phyloP scores from a whole-genome alignment of 306 rosid species.

The Begonia loranthoides region DNA sequence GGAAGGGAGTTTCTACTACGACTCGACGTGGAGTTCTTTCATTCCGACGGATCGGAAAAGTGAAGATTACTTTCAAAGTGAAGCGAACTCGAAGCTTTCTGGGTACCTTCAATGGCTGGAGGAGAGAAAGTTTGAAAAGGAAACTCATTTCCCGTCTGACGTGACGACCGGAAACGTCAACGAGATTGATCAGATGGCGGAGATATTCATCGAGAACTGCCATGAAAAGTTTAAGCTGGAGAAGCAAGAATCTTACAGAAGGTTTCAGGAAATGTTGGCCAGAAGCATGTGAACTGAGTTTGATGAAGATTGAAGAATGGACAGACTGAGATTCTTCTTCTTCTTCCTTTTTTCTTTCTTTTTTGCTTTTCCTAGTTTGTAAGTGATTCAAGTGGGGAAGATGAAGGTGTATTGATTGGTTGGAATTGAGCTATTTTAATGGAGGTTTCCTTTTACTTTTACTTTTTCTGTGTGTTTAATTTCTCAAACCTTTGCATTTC shows the following conservation, averaged over 20 bases:
- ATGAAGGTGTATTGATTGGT: too few relatives aligned
- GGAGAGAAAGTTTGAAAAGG: constrained; percentile 17
- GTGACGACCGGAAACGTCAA: constrained; percentile 4
- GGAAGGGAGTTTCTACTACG: constrained; percentile 35
- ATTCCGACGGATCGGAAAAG: constrained; percentile 9
- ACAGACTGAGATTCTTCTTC: too few relatives aligned
- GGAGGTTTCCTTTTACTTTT: too few relatives aligned
- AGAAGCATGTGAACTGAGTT: constrained; percentile 27
- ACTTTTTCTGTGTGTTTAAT: too few relatives aligned
- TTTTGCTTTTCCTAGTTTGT: too few relatives aligned
- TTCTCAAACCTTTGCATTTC: too few relatives aligned
- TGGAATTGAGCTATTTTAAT: too few relatives aligned
- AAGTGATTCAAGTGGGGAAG: too few relatives aligned
- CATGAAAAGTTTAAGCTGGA: constrained; percentile 81
- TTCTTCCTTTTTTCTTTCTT: too few relatives aligned
- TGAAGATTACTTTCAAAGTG: constrained; percentile 9
- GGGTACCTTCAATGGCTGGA: constrained; percentile 87
- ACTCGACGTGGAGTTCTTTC: constrained; percentile 24
- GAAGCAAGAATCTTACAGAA: constrained; percentile 76
- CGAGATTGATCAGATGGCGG: constrained; percentile 57
- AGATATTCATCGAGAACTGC: constrained; percentile 59
- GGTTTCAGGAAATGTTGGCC: constrained; percentile 69
- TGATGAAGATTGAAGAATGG: too few relatives aligned
- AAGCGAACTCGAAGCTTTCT: constrained; percentile 32
- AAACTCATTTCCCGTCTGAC: too few relatives aligned